Evolutionary conservation across 768 basidiomycete species (phyloP), one percentile per base, ranked within the genome.

Genomic region (Lyophyllum shimeji): DNA sequence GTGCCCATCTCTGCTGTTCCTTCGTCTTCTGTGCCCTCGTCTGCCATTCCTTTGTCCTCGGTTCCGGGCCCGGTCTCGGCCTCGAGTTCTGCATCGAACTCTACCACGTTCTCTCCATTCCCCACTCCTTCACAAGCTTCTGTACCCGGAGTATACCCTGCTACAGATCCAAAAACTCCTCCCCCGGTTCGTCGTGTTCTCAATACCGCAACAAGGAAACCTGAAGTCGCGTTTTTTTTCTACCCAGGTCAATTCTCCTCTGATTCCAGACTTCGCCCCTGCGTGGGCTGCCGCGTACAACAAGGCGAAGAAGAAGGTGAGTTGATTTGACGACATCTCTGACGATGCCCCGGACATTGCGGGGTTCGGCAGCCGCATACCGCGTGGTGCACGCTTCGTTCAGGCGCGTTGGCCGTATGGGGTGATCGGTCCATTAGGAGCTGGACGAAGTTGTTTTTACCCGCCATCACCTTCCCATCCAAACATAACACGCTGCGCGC

Each of bases 281-380:
- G 79, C 87, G 31, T 89, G 87, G 87, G 73, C 75, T 9, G 64
- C 65, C 2, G 87, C 87, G 18, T 82, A 83, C 60, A 66, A 74
- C 29, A 86, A 83, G 58, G 87, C 87, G 18, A 78, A 78, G 60
- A 62, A 68, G 5, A 76, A 81, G 74, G 84, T 85, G 58, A 55
- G 76, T 67, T 39, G 51, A 25, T 24, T 45, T 31, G 57, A 34
- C 21, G 59, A 52, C 37, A n/a, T 46, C 25, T 45, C 44, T 29
- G 13, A 8, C 39, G 2, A 9, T 20, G 21, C 50, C 24, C 17
- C 4, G n/a, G n/a, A n/a, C n/a, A n/a, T n/a, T n/a, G n/a, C n/a
- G n/a, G n/a, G n/a, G n/a, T n/a, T n/a, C n/a, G n/a, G n/a, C n/a
- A n/a, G n/a, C n/a, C n/a, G n/a, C n/a, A n/a, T n/a, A 29, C 29